Base-by-base conservation (phyloP, 345 rosid species). In the Corchorus olitorius region DNA sequence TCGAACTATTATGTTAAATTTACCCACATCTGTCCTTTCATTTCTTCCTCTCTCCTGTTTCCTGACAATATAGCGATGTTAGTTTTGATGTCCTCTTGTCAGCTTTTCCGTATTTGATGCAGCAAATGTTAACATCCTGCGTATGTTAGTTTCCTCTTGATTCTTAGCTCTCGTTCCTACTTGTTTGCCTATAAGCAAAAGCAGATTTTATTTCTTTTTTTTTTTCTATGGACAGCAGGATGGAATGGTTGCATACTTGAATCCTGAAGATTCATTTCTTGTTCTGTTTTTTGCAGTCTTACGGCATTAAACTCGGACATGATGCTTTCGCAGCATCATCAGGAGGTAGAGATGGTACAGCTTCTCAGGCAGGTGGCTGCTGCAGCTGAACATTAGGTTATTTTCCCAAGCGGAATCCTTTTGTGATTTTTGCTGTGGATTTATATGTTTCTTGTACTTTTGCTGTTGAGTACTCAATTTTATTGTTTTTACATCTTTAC, bases 291-390 rank as follows among this genome's bases (percentile, higher is more conserved):
- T 33, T 70, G 77, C 89, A 90, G 94, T 87, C 94, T 19, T 89
- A 86, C 73, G 92, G 94, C 75, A 90, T 89, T 77, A 90, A 89
- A 77, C 86, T 90, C 39, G 94, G 94, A 66, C 86, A 89, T 22
- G 92, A 89, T 39, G 88, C 89, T 65, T 78, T 83, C 35, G 87
- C 89, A 0, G 92, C 92, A 59, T 84, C 88, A 65, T 83, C 92
- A 1, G 92, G 92, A 48, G 88, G 89, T 77, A 85, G 90, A 75
- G 93, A 88, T 73, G 93, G 88, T 9, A 66, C 82, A 46, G 72
- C 87, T 77, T 82, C 96, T 79, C 93, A 88, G 76, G 82, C 81
- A 37, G 96, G 92, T 70, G 84, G 89, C 49, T 91, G 96, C 78
- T 89, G 96, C 87, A 55, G 84, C 72, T 89, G 86, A 88, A 84